Base-by-base conservation (phyloP, 257 asterid species). In the Ajuga chamaepitys region DNA sequence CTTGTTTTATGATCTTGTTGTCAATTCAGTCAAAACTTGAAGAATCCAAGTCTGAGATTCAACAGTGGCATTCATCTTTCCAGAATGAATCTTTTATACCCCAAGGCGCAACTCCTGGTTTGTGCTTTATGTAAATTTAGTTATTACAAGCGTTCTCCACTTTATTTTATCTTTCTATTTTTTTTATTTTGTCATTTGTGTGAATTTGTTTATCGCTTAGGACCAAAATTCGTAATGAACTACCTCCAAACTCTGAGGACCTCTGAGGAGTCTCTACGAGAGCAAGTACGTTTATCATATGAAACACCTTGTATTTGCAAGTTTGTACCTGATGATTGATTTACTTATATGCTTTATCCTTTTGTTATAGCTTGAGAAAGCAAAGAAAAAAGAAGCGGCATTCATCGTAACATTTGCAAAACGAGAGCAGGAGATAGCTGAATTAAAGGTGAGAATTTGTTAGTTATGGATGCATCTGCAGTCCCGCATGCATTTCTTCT, bases 381-480 rank as follows among this genome's bases (percentile, higher is more conserved):
- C 95, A 35, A 94, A 86, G 88, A 90, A 88, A 75, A 94, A 90
- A 74, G 99, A 94, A 78, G 97, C 95, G 58, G 99, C 96, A 54
- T 89, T 92, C 79, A 90, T 94, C 62, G 93, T 94, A 66, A 90
- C 97, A 37, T 89, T 94, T 83, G 96, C 96, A 11, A 94, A 94
- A 74, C 86, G 99, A 66, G 99, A 94, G 81, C 99, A 88, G 80
- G 99, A 94, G 88, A 94, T 94, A 78, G 95, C 99, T 73, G 99
- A 94, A 70, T 75, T 94, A 85, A 94, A 93, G 99, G 99, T 87
- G 60, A 53, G 76, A 62, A 66, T 37, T 71, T 48, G 30, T 45
- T 45, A 37, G 0, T 64, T 30, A 14, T 28, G 42, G 5, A 54
- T 52, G 40, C 51, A 3, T 14, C 35, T 42, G 46, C 35, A 28